Base-by-base conservation (phyloP, 805 yeast species). In the Spathaspora gorwiae region DNA sequence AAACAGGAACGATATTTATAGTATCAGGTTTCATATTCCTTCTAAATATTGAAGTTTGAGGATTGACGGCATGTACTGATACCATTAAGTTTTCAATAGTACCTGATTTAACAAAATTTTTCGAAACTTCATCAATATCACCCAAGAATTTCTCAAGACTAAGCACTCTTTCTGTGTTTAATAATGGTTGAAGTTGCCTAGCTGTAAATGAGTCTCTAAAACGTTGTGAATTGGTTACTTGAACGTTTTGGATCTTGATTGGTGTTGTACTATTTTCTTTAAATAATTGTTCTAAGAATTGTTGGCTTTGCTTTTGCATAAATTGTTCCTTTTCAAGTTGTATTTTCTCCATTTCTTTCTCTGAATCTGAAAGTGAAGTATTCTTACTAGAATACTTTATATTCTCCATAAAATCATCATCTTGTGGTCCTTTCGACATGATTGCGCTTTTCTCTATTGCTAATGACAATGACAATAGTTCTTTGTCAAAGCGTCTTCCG, bases 111-210 rank as follows among this genome's bases (percentile, higher is more conserved):
- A 64, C 52, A 13, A 81, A 68, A 34, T 73, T 73, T 29, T 55
- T 57, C n/a, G 75, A 65, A 1, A 75, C 70, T 10, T 54, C 45
- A 45, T 80, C 84, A 10, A 80, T 59, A 7, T 65, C 62, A 2
- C 48, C 35, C 15, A 79, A 53, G 11, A 79, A 61, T 8, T 64
- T 54, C n/a, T 59, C 55, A 24, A 81, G 57, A 4, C 78, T 76
- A 35, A 66, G 49, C 11, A 59, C 50, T 15, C 39, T 39, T n/a
- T 72, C 65, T 26, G 57, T 48, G 7, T 55, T 51, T 24, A 75
- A 54, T 38, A 81, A 55, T 0, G 84, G 82, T 14, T 59, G 55
- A 24, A 81, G 55, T 51, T 80, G 86, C 5, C 62, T 52, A 11
- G 61, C 55, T 4, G 81, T 48, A 54, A 80, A 81, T 0, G 62